Conservation (phyloP, 2,329 filamentous ascomycete species). For the Trematosphaeria pertusa region DNA sequence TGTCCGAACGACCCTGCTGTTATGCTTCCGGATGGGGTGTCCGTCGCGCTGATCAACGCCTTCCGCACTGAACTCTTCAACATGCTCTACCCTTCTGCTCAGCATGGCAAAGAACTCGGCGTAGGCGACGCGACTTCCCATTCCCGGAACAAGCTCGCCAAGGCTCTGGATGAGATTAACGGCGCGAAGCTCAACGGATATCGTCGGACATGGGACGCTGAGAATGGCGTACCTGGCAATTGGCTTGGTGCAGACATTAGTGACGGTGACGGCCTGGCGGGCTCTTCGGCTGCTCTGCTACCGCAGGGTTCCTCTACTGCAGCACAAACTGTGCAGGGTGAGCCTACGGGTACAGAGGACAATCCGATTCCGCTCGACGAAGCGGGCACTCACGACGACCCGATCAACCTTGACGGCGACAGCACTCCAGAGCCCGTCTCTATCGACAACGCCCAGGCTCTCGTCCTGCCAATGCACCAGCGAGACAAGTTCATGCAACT, state of each 20-base stretch:
- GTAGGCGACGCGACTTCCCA: conserved; percentile 1
- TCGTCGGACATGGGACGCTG: conserved; percentile 7
- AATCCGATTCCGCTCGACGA: conserved; percentile 1
- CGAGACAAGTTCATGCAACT: background rate
- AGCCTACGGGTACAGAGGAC: background rate
- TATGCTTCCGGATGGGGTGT: background rate
- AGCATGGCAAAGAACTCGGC: conserved; percentile 5
- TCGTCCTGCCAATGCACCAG: conserved; percentile 2
- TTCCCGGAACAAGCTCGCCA: conserved; percentile 1
- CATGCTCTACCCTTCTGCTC: conserved; percentile 5
- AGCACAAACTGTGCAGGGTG: conserved; percentile 2
- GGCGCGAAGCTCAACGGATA: conserved; percentile 4
- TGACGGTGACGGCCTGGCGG: background rate
- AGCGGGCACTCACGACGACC: background rate
- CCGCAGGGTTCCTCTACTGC: conserved; percentile 4
- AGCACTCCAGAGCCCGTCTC: background rate
- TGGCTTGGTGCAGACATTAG: conserved; percentile 5
- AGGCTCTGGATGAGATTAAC: conserved; percentile 8
- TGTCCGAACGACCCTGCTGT: background rate
- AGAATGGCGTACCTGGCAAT: conserved; percentile 8
- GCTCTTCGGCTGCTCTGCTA: conserved; percentile 2
- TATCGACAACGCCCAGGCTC: background rate
- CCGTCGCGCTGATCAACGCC: background rate
- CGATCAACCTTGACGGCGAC: background rate
- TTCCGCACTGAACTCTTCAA: conserved; percentile 4